Conservation (phyloP, 176 grass and related monocot species). For the Areca catechu region DNA sequence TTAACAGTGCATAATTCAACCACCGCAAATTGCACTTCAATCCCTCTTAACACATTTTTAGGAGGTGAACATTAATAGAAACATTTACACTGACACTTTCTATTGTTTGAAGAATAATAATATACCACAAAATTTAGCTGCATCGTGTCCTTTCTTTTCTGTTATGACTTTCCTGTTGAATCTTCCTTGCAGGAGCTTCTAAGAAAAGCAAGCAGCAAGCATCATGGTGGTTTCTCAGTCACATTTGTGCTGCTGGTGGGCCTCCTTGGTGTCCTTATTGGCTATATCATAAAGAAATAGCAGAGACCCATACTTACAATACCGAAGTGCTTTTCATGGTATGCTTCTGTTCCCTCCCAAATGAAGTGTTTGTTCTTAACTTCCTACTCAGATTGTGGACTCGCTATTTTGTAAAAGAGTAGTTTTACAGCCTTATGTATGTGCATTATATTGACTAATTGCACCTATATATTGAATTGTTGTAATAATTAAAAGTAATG, state of each 20-base stretch:
- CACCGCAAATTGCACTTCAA: too few relatives aligned
- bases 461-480: conserved; percentile 4
- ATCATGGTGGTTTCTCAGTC: conserved; percentile 43
- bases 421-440: conserved; percentile 27
- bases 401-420: background rate
- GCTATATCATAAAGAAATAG: conserved; percentile 82
- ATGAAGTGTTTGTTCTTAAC: conserved; percentile 19
- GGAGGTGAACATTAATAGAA: too few relatives aligned
- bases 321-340: background rate
- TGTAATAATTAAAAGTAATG: too few relatives aligned
- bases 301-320: background rate
- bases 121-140: too few relatives aligned
- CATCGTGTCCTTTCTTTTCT: too few relatives aligned
- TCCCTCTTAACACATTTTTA: too few relatives aligned
- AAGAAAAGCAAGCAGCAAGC: conserved; percentile 57
- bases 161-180: too few relatives aligned
- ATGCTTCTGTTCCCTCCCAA: conserved; percentile 22
- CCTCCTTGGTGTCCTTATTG: conserved; percentile 57
- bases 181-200: conserved; percentile 49
- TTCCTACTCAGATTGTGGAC: conserved; percentile 19
- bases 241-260: conserved; percentile 68
- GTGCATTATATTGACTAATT: conserved; percentile 29
- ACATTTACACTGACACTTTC: too few relatives aligned
- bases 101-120: too few relatives aligned
- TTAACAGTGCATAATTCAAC: too few relatives aligned